phyloP scores from a whole-genome alignment of 75 land plant species.

The Larix kaempferi region DNA sequence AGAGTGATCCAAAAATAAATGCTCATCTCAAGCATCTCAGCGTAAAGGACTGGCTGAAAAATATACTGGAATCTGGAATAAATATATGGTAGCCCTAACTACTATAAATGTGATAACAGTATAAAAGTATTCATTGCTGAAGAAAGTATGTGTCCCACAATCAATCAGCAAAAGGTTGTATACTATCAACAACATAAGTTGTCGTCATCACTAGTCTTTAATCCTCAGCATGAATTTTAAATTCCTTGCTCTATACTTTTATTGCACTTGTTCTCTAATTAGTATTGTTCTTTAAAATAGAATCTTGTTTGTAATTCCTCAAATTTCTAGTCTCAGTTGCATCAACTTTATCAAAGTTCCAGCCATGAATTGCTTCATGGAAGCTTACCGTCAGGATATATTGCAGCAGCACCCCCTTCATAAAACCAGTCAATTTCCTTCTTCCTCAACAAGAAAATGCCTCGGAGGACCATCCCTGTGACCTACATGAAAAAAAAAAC shows the following conservation, averaged over 20 bases:
- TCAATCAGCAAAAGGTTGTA: not conserved
- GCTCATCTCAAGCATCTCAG: too few species aligned
- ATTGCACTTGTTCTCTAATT: not conserved
- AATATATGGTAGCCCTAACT: too few species aligned
- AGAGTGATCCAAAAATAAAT: too few species aligned
- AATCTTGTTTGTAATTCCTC: not conserved
- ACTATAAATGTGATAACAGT: too few species aligned
- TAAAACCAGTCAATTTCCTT: constrained; percentile 99
- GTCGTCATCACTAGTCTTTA: not conserved
- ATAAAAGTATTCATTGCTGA: not conserved
- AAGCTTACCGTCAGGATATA: constrained; percentile 70
- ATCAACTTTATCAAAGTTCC: not conserved
- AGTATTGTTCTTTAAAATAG: not conserved
- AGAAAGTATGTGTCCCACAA: not conserved
- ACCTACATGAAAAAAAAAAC: constrained; percentile 27
- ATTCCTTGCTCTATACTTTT: not conserved
- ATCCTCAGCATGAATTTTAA: not conserved
- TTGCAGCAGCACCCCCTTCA: constrained; percentile 84
- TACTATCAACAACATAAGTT: not conserved
- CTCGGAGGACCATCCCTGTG: constrained; percentile 86
- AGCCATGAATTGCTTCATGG: not conserved
- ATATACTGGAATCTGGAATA: too few species aligned
- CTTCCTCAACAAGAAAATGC: constrained; percentile 88
- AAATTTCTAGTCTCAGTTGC: not conserved
- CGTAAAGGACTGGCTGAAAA: too few species aligned